Base-by-base conservation (phyloP, 164 flowering plant species). In the Stephania japonica region DNA sequence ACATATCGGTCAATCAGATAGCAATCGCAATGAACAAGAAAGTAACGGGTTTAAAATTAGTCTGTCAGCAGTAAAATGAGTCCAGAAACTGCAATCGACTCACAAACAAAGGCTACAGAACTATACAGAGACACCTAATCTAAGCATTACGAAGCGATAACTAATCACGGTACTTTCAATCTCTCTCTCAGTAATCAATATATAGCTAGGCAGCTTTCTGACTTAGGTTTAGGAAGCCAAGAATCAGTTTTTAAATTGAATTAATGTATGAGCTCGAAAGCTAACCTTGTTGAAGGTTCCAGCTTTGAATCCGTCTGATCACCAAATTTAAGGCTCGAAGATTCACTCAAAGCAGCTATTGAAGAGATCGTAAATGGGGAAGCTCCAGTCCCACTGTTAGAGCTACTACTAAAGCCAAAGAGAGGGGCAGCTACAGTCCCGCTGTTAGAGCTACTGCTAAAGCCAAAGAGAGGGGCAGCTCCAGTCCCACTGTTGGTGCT, bases 211-310 rank as follows among this genome's bases (percentile, higher is more conserved):
- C 63, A 19, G 23, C 63, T 56, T 56, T 56, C 23, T 32, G 38
- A 32, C 38, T 32, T 32, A 32, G 38, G 38, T 32, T 32, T 32
- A 32, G 38, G 38, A 32, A 32, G 38, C 38, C 23, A 73, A 59
- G 7, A 38, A 70, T 6, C 6, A 38, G 13, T n/a, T 18, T 50
- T 16, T 9, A 43, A 62, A 7, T 68, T 59, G 21, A 59, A 19
- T 59, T 19, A 59, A n/a, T 59, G 3, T 68, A 6, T 21, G 38
- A 44, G 18, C 12, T 43, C 19, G 13, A 14, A 73, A 43, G 70
- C 81, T 71, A 13, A 86, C 88, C 87, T 85, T 84, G 75, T 83
- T 64, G 26, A 62, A 47, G 32, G 21, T 63, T 72, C 78, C 26
- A 59, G 43, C 23, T 73, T 81, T 6, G 73, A 13, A 24, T 67